Percentiles rank a stretch among this genome's conserved stretches.
Evolutionary conservation across 2,329 filamentous ascomycete genomes (phyloP).

Genomic region (Sclerotiophoma versabilis): DNA sequence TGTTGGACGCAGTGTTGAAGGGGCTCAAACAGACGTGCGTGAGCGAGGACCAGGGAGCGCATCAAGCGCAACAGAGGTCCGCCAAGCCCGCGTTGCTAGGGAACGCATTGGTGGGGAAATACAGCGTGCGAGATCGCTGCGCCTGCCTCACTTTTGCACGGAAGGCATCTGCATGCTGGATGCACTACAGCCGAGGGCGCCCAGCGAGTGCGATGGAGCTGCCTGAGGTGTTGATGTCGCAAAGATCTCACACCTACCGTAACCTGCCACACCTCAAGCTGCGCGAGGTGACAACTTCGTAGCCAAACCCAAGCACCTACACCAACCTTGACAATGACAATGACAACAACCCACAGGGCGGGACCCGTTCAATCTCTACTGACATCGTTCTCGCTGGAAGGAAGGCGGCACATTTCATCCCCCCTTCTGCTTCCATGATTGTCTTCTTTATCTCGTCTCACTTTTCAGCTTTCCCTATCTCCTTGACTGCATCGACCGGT

Average conservation of each 20-base stretch:
- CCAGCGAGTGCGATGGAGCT: not conserved
- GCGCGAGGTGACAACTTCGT: too few species aligned
- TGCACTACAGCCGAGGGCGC: not conserved
- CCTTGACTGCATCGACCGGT: not conserved
- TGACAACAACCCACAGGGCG: not conserved
- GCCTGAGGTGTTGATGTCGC: not conserved
- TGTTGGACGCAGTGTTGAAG: constrained; percentile 20
- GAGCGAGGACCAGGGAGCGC: constrained; percentile 28
- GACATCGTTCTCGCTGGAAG: not conserved
- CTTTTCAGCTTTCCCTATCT: not conserved
- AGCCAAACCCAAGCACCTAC: not conserved
- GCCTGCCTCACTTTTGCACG: constrained; percentile 1
- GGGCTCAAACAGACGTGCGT: constrained; percentile 21
- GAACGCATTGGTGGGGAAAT: constrained; percentile 12
- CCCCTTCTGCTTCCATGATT: not conserved
- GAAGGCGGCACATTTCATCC: not conserved
- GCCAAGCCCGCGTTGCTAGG: constrained; percentile 26
- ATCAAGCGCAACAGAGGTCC: constrained; percentile 34
- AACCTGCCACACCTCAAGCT: too few species aligned
- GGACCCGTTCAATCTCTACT: too few species aligned
- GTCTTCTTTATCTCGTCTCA: not conserved
- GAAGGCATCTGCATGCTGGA: not conserved
- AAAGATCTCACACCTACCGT: not conserved
- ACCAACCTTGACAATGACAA: not conserved
- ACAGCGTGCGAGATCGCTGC: constrained; percentile 8